Base-by-base conservation (phyloP, 371 early-diverging fungal species). In the Gilbertella persicaria region DNA sequence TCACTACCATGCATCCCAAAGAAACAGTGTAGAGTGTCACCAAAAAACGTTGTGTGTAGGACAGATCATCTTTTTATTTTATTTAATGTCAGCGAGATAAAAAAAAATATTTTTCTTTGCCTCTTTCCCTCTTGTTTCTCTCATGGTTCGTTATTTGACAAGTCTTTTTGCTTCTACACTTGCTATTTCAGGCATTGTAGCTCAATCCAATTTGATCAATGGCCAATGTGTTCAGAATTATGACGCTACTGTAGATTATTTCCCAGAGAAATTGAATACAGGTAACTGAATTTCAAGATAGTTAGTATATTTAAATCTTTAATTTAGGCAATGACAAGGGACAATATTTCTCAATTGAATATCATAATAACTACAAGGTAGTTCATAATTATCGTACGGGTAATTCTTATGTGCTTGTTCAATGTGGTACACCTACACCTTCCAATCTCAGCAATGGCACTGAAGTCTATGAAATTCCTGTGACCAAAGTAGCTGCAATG, bases 361-460 rank as follows among this genome's bases (percentile, higher is more conserved):
- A 89, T 68, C 65, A 73, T 50, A 84, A 84, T 60, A 79, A 79
- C 49, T 86, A 86, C 69, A 87, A 87, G 67, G 52, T 84, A 3
- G 55, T 87, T 17, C 70, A 67, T 33, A 76, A 80, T 49, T 71
- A 60, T 44, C 60, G 74, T 47, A 79, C 68, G 23, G 61, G 64
- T 39, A 39, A 60, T 8, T 66, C 69, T 8, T 85, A 81, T 42
- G 71, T 79, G 14, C 78, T 91, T 53, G 83, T 84, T 59, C 88
- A 87, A 68, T 87, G 91, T 62, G 88, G 90, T 46, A 77, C 89
- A 24, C 71, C 76, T 30, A 46, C 57, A 35, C 88, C 90, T 6
- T 16, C 70, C 20, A 58, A 62, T 26, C 63, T 83, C 40, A 64
- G 75, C 51, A 75, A 73, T 46, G 73, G 60, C 24, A 79, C 82